Evolutionary conservation across 352 stramenopile species (phyloP).

Genomic region (Pythium sukuiense): DNA sequence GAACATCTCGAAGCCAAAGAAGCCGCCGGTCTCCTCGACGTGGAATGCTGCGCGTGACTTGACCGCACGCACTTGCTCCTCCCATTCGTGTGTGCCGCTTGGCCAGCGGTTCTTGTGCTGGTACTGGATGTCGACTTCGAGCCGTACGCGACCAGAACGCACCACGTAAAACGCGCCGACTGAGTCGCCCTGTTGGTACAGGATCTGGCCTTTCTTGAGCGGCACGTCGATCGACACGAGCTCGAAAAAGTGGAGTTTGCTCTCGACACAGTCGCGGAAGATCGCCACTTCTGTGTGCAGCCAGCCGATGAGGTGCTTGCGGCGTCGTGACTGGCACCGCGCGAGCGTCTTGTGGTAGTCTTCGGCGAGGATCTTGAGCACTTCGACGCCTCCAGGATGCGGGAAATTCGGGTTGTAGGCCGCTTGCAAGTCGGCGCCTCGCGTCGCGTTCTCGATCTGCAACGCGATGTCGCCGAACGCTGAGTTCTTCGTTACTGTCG

Average conservation of each 20-base stretch:
- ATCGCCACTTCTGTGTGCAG: slow-evolving; percentile 64
- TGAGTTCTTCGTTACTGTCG: slow-evolving; percentile 54
- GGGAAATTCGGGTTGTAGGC: slow-evolving; percentile 19
- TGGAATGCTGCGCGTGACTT: slow-evolving; percentile 55
- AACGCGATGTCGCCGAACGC: slow-evolving; percentile 70
- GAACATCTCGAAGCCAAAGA: slow-evolving; percentile 79
- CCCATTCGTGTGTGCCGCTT: slow-evolving; percentile 47
- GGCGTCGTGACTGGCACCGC: slow-evolving; percentile 57
- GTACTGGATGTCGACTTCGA: slow-evolving; percentile 73
- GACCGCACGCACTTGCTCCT: slow-evolving; percentile 51
- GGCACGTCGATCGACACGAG: slow-evolving; percentile 72
- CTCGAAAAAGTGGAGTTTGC: slow-evolving; percentile 78
- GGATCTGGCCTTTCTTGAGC: slow-evolving; percentile 51
- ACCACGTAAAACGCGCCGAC: slow-evolving; percentile 72
- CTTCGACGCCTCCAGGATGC: slow-evolving; percentile 35
- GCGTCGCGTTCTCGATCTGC: slow-evolving; percentile 71
- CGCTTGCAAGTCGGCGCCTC: slow-evolving; percentile 62
- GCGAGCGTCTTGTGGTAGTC: slow-evolving; percentile 75
- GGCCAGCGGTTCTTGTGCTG: slow-evolving; percentile 70
- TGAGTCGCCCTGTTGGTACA: slow-evolving; percentile 63
- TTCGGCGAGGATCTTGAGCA: slow-evolving; percentile 67
- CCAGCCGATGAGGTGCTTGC: slow-evolving; percentile 69
- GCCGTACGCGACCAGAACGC: slow-evolving; percentile 47
- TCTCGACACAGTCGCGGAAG: slow-evolving; percentile 74
- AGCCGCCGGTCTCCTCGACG: slow-evolving; percentile 45